Base-by-base conservation (phyloP, 2,329 filamentous ascomycete genomes). In the Fusarium drepaniforme region DNA sequence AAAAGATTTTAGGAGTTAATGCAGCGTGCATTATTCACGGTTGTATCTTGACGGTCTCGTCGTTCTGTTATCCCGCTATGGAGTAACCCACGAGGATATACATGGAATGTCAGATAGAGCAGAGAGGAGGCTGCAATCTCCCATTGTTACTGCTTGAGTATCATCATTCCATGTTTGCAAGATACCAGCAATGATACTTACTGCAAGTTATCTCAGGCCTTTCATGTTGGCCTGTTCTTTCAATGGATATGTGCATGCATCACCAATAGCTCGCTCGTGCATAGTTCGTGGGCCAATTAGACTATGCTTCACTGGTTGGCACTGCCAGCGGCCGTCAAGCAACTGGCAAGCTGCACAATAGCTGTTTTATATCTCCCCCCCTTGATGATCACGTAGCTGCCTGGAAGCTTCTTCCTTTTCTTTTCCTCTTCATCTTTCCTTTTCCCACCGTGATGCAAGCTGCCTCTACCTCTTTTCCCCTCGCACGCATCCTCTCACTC, bases 281-380 rank as follows among this genome's bases (percentile, higher is more conserved):
- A 9, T 23, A 23, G 23, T 21, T 44, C 38, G 15, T 57, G 3
- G n/a, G 23, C 59, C 59, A 67, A 57, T 61, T n/a, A 51, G 13
- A 35, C 18, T 23, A 23, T 23, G 23, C 28, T 42, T 64, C 23
- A 44, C 25, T 28, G 33, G 30, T 61, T 53, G 66, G 21, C 66
- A 68, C 33, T 68, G 66, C 40, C 51, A 65, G 42, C 61, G 21
- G 4, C 66, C 42, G 66, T 37, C 51, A 68, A 64, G 40, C 23
- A 51, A 44, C 66, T 68, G 66, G 38, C 60, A 64, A 64, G 23
- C 49, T 64, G 60, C 40, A 64, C 23, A 56, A 67, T 21, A 46
- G 9, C 9, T 23, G 28, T 9, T 57, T 28, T n/a, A 9, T 30
- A 23, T 23, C n/a, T 23, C 23, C 23, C 23, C 23, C 23, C 28